Evolutionary conservation across 768 basidiomycete species (phyloP).

Genomic region (Agaricus subrufescens): DNA sequence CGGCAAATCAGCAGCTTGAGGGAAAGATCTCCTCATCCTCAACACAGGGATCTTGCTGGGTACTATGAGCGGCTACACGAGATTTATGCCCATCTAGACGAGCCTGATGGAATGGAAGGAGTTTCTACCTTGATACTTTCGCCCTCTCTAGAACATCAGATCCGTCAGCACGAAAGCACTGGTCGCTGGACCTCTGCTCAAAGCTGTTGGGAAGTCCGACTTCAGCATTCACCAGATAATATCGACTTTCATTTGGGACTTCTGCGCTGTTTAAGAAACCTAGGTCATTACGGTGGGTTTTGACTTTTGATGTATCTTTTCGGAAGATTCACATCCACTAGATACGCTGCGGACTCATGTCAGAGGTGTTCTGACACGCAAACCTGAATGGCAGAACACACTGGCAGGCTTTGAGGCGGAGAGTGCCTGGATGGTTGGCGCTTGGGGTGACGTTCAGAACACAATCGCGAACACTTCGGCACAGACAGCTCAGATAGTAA

Average conservation of each 20-base stretch:
- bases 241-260: slow-evolving; percentile 87
- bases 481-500: slow-evolving; percentile 58
- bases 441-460: slow-evolving; percentile 78
- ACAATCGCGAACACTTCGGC: slow-evolving; percentile 48
- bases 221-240: slow-evolving; percentile 89
- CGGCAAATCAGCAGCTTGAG: slow-evolving; percentile 62
- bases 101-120: slow-evolving; percentile 99
- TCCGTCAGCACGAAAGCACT: slow-evolving; percentile 95
- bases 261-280: slow-evolving; percentile 83
- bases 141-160: slow-evolving; percentile 92
- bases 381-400: slow-evolving; percentile 76
- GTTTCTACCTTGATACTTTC: slow-evolving; percentile 84
- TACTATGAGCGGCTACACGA: slow-evolving; percentile 92
- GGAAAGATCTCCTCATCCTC: slow-evolving; percentile 28
- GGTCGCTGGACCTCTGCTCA: slow-evolving; percentile 98
- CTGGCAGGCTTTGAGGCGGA: slow-evolving; percentile 86
- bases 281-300: slow-evolving; percentile 91
- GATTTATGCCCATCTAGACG: slow-evolving; percentile 93
- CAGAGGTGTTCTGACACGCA: slow-evolving; percentile 78
- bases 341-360: slow-evolving; percentile 96
- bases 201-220: slow-evolving; percentile 96
- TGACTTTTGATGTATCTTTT: background rate
- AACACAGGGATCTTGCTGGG: slow-evolving; percentile 48
- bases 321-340: slow-evolving; percentile 23
- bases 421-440: slow-evolving; percentile 93